These are phyloP conservation scores for Rhizoclosmatium sp. DNA, from an alignment of 192 early-diverging fungal genomes.

Conservation along the genomic window DNA sequence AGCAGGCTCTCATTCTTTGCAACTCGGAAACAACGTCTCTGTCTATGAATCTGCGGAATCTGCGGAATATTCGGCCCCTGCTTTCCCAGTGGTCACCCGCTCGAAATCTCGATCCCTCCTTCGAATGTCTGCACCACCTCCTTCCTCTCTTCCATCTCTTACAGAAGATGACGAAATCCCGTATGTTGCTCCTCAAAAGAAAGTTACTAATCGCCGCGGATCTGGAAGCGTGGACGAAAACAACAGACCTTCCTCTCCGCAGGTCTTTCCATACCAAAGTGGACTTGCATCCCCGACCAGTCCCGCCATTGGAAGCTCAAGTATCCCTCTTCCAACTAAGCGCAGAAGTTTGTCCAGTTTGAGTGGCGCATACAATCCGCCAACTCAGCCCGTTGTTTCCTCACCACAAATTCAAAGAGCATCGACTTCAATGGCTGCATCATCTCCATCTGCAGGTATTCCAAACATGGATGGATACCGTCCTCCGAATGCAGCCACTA, in stretches of 20 bases:
- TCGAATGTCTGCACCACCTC: conserved; percentile 19
- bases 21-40: conserved; percentile 11
- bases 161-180: conserved; percentile 32
- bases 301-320: not conserved
- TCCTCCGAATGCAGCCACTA: not conserved
- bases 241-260: conserved; percentile 5
- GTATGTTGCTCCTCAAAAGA: conserved; percentile 12
- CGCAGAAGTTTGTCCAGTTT: conserved; percentile 13
- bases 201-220: conserved; percentile 28
- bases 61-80: not conserved
- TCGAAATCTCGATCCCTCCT: conserved; percentile 4
- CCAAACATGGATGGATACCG: not conserved
- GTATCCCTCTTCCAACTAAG: not conserved
- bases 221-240: conserved; percentile 27
- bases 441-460: not conserved
- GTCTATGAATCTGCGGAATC: not conserved
- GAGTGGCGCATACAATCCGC: not conserved
- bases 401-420: not conserved
- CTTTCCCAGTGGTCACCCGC: not conserved
- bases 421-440: not conserved
- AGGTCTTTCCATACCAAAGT: conserved; percentile 23
- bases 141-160: conserved; percentile 1
- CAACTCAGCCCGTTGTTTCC: not conserved
- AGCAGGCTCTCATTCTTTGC: conserved; percentile 8
- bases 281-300: not conserved